Conservation (phyloP, 306 rosid species). For the Alnus glutinosa region DNA sequence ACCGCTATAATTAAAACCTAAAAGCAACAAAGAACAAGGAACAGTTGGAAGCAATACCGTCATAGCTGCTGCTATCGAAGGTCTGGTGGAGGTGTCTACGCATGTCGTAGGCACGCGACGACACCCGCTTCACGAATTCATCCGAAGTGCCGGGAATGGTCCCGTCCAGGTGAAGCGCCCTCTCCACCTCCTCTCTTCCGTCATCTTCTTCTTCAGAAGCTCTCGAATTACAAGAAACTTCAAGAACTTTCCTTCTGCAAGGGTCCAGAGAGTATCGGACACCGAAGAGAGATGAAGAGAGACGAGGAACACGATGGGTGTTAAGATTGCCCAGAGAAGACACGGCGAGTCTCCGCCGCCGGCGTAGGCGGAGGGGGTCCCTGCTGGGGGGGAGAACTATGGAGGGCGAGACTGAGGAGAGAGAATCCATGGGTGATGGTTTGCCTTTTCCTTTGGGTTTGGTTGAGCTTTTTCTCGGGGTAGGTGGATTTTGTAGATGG, state of each 20-base stretch:
- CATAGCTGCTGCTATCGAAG: conserved; percentile 85
- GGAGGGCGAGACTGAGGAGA: conserved; percentile 74
- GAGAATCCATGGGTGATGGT: conserved; percentile 65
- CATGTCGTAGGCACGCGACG: conserved; percentile 96
- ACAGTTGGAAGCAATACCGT: conserved; percentile 45
- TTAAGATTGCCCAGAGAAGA: conserved; percentile 20
- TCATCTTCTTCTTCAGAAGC: conserved; percentile 16
- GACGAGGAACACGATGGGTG: conserved; percentile 25
- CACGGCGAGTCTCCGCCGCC: conserved; percentile 31
- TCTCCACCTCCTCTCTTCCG: conserved; percentile 57
- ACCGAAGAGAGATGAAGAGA: conserved; percentile 18
- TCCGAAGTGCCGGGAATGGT: conserved; percentile 70
- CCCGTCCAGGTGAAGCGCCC: conserved; percentile 82
- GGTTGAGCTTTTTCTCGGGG: not conserved
- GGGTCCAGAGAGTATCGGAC: conserved; percentile 15
- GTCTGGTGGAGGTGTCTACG: conserved; percentile 83
- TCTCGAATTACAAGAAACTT: conserved; percentile 36
- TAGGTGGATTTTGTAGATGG: not conserved
- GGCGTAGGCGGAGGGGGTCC: conserved; percentile 39
- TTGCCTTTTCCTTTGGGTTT: not conserved
- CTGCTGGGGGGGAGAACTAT: conserved; percentile 62
- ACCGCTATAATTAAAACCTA: not conserved
- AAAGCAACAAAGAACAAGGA: not conserved
- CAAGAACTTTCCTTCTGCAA: conserved; percentile 21
- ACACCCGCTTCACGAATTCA: conserved; percentile 79